phyloP scores from a whole-genome alignment of 2,329 filamentous ascomycete species.

The Arthroderma sp. region DNA sequence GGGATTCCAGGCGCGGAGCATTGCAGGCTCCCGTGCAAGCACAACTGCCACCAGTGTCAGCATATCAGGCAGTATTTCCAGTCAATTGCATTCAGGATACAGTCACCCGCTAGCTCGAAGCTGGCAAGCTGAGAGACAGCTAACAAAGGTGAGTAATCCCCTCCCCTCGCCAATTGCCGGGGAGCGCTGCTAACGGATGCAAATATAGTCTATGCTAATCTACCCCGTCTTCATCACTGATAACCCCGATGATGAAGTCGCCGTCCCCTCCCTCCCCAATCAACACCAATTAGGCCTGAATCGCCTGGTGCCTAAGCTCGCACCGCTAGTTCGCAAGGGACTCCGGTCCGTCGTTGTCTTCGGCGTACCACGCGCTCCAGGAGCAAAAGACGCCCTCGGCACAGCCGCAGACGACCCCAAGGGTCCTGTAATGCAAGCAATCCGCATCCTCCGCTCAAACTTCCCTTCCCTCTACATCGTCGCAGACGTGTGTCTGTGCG shows the following conservation, averaged over 20 bases:
- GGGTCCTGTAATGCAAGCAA: conserved; percentile 79
- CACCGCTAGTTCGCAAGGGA: conserved; percentile 77
- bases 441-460: conserved; percentile 66
- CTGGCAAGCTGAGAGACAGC: conserved; percentile 73
- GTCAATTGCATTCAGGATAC: conserved; percentile 72
- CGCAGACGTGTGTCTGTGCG: conserved; percentile 90
- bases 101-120: conserved; percentile 64
- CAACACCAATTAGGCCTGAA: conserved; percentile 82
- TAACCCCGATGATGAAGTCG: conserved; percentile 77
- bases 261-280: conserved; percentile 81
- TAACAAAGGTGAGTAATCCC: conserved; percentile 56
- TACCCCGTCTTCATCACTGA: conserved; percentile 96
- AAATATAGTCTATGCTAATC: conserved; percentile 80
- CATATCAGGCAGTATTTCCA: conserved; percentile 56
- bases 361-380: conserved; percentile 71
- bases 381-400: conserved; percentile 79
- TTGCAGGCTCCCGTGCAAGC: conserved; percentile 33
- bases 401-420: conserved; percentile 85
- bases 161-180: background rate
- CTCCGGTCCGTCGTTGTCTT: conserved; percentile 90
- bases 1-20: conserved; percentile 22
- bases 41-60: conserved; percentile 39
- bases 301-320: conserved; percentile 69
- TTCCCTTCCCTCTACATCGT: conserved; percentile 89
- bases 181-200: conserved; percentile 1